These are phyloP conservation scores for Xylariaceae sp. DNA, from an alignment of 2,329 filamentous ascomycete genomes.

Conservation along the genomic window DNA sequence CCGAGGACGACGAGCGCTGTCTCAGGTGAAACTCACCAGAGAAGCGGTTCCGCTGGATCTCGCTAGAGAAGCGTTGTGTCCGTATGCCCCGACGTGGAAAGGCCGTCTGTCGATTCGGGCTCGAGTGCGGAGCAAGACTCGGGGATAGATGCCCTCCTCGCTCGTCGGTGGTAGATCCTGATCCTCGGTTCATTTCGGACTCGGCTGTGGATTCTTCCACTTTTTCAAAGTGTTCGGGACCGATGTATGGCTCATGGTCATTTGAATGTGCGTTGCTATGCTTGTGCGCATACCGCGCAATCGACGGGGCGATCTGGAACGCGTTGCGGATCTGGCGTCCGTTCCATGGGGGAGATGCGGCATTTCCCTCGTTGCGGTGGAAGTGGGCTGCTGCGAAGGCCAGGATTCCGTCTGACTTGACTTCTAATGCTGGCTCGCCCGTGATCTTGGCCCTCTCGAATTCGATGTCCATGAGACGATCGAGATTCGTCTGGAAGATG, in stretches of 20 bases:
- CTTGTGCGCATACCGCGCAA: slow-evolving; percentile 29
- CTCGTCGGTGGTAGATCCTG: not conserved
- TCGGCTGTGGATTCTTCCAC: slow-evolving; percentile 27
- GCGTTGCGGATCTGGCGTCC: slow-evolving; percentile 39
- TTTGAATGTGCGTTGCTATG: not conserved
- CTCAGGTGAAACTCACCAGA: slow-evolving; percentile 27
- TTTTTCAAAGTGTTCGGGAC: slow-evolving; percentile 31
- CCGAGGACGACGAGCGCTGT: slow-evolving; percentile 28
- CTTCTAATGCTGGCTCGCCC: slow-evolving; percentile 25
- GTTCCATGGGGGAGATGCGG: slow-evolving; percentile 30
- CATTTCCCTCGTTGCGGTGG: slow-evolving; percentile 25
- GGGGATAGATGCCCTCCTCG: slow-evolving; percentile 11
- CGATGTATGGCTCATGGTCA: slow-evolving; percentile 22
- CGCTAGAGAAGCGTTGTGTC: slow-evolving; percentile 25
- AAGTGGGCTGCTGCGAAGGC: slow-evolving; percentile 30
- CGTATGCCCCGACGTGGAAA: slow-evolving; percentile 22
- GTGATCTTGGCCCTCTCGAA: slow-evolving; percentile 26
- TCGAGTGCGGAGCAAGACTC: slow-evolving; percentile 16
- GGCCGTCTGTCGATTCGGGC: slow-evolving; percentile 21
- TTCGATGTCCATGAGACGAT: slow-evolving; percentile 30
- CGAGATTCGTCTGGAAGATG: slow-evolving; percentile 33
- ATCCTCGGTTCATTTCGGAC: slow-evolving; percentile 17
- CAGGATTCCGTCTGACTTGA: slow-evolving; percentile 29
- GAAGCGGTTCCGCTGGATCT: slow-evolving; percentile 22
- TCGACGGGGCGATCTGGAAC: slow-evolving; percentile 35